Base-by-base conservation (phyloP, 371 early-diverging fungal genomes). In the Mortierella sp. region DNA sequence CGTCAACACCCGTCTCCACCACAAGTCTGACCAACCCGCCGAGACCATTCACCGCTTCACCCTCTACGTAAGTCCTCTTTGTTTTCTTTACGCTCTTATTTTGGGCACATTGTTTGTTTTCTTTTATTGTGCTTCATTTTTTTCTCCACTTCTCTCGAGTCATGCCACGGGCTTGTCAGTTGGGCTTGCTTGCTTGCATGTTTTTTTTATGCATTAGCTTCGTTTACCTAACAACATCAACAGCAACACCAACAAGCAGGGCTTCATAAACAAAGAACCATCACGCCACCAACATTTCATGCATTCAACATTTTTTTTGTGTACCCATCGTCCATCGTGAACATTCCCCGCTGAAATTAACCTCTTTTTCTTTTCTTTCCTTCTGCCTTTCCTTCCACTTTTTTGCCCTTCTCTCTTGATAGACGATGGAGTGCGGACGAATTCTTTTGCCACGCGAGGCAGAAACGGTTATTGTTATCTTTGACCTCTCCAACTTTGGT, bases 401-500 rank as follows among this genome's bases (percentile, higher is more conserved):
- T 59, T 31, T 31, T 16, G 31, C 43, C 16, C 40, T 24, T 14
- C 50, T 24, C 13, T 44, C 44, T 48, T 8, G 69, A 55, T 75
- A 84, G 81, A 85, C 85, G 69, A 94, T 98, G 95, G 98, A 98
- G 86, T 93, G 94, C 46, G 92, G 93, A 71, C 93, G 98, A 31
- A 57, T 26, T 57, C 43, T 40, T 40, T 40, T 40, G 43, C 43
- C 43, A n/a, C n/a, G n/a, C n/a, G n/a, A n/a, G n/a, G 88, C 93
- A 54, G 98, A 97, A 80, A 91, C 93, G 43, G 94, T 92, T 14
- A 94, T 95, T 71, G 81, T 88, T 46, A 91, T 98, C 31, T 97
- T 97, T 83, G 96, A 98, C 87, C 87, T 98, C 89, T 93, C 92
- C 37, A 93, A 90, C 70, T 97, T 97, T 72, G 92, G 95, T 37